Base-by-base conservation (phyloP, 257 asterid species). In the Salvia hispanica region DNA sequence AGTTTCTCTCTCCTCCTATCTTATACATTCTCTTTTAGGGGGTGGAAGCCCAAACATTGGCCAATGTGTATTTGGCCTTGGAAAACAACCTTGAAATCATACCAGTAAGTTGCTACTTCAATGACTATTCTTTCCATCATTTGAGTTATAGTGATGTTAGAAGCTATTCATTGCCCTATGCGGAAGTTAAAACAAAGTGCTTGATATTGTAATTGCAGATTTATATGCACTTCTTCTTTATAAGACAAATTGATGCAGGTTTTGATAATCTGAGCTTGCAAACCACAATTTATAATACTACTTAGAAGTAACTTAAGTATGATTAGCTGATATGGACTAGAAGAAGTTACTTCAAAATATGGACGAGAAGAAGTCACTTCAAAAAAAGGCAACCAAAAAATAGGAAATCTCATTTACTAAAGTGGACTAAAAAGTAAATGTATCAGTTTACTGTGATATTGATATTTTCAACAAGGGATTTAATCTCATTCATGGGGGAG, bases 11-110 rank as follows among this genome's bases (percentile, higher is more conserved):
- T 44, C 10, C 46, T 64, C 51, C 55, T 21, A 7, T 55, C 48
- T 48, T 42, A 8, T 74, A 42, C 64, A 60, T 73, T 58, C 51
- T 69, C 72, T 76, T 80, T 42, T 71, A 93, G 99, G 99, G 99
- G 64, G 99, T 94, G 80, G 99, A 94, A 84, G 99, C 99, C 59
- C 99, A 94, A 78, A 94, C 99, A 51, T 83, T 94, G 77, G 99
- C 99, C 62, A 94, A 94, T 80, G 95, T 93, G 75, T 94, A 94
- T 82, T 77, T 94, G 79, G 99, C 99, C 51, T 71, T 94, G 96
- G 99, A 94, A 80, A 91, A 84, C 91, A 88, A 91, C 84, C 99
- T 94, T 69, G 99, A 94, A 79, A 91, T 94, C 62, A 88, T 94
- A 70, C 99, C 99, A 60, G 99, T 94, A 78, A 82, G 96, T 77